A percentile compares a stretch with the other conserved stretches of the same genome.
Evolutionary conservation across 148 eudicot species (phyloP).

Genomic region (Spergularia bocconei): DNA sequence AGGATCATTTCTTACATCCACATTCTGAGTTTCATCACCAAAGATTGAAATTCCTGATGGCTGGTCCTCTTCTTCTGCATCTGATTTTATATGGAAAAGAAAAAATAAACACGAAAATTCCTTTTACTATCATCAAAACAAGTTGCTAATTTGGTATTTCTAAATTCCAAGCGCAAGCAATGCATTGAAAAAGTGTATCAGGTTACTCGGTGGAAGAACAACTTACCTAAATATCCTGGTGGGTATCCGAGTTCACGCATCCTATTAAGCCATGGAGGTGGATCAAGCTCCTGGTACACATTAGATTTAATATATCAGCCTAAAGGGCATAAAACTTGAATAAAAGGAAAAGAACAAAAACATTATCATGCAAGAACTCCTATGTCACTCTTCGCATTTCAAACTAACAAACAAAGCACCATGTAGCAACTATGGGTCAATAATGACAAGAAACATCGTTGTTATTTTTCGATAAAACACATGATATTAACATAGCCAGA

Average conservation of each 20-base stretch:
- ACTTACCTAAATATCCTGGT: conserved; percentile 55
- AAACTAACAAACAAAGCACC: background rate
- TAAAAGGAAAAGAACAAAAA: background rate
- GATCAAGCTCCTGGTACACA: conserved; percentile 50
- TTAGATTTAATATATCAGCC: background rate
- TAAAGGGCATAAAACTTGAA: background rate
- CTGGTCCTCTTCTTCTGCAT: conserved; percentile 37
- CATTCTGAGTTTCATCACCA: conserved; percentile 29
- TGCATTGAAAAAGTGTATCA: background rate
- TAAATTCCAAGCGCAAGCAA: background rate
- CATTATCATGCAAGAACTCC: background rate
- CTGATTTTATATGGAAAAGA: conserved; percentile 11
- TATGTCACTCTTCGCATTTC: background rate
- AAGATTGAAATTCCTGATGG: conserved; percentile 44
- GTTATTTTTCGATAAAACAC: background rate
- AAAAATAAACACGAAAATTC: background rate
- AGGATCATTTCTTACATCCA: background rate
- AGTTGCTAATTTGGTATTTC: background rate
- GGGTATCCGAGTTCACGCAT: conserved; percentile 64
- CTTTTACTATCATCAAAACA: background rate
- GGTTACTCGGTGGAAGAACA: background rate
- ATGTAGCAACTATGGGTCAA: background rate
- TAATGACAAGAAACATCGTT: background rate
- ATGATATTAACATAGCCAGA: background rate
- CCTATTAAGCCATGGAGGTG: conserved; percentile 62